Evolutionary conservation across 805 yeast species (phyloP), one percentile per base, ranked within the genome.

Genomic region (Candida sakaeoensis): DNA sequence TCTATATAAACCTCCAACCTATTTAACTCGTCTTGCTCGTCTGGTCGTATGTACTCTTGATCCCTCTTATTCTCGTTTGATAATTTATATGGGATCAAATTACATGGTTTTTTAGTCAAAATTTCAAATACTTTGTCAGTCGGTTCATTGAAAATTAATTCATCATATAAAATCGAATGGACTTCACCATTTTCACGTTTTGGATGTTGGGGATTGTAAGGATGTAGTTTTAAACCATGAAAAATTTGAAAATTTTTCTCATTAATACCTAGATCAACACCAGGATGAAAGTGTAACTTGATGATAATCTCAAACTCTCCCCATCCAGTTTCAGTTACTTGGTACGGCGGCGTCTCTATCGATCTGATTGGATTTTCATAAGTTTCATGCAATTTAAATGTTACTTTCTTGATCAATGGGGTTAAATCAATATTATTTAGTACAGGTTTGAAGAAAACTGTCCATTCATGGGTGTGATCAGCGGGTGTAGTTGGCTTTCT

Each of bases 241-340:
- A 88, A 86, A 36, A 93, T 69, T 30, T 81, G 84, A 34, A 93
- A 65, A 60, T 85, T 82, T 66, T 93, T 93, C 56, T 93, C 99
- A 50, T 81, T 82, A 24, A 68, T 63, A 2, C 72, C 72, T 30
- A 68, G 51, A 33, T 68, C 74, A 12, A 95, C 82, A 22, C 86
- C 95, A n/a, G 82, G 74, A 27, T 80, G 82, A 60, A 93, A 93
- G 58, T 82, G 90, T 13, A 93, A 77, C 56, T 90, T 86, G 40
- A 93, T 81, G 26, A 85, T 78, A 45, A 93, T 84, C 55, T 93
- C 99, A 61, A 93, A 93, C 60, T 93, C 99, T 49, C 99, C 99
- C 99, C 99, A 93, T 0, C 99, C 99, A 0, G 98, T 86, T 55
- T 93, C 99, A 2, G 95, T 85, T 21, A 93, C 88, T 58, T 89